Conservation (phyloP, 2,329 filamentous ascomycete genomes). For the Pyricularia grisea region DNA sequence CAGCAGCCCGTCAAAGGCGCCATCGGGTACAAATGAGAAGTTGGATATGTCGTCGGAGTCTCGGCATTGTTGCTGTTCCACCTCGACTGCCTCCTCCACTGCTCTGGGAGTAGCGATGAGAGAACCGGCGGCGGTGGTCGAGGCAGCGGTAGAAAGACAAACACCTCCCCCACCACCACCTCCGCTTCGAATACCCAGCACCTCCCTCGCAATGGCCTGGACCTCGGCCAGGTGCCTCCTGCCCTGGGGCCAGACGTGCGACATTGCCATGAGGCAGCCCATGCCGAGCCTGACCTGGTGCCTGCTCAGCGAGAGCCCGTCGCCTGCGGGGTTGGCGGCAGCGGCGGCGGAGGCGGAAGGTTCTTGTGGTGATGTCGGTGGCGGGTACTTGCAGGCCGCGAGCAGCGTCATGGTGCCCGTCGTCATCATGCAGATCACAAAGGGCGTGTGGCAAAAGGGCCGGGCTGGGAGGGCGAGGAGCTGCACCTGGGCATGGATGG, state of each 20-base stretch:
- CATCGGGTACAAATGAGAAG: background rate
- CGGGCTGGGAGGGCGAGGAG: slow-evolving; percentile 25
- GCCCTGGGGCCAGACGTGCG: slow-evolving; percentile 25
- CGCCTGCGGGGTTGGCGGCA: no score
- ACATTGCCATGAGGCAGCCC: slow-evolving; percentile 27
- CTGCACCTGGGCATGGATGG: slow-evolving; percentile 27
- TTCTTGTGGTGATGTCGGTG: slow-evolving; percentile 14
- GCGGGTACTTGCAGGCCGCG: slow-evolving; percentile 25
- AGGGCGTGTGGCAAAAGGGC: slow-evolving; percentile 26
- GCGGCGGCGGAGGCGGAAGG: no score
- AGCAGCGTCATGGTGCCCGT: slow-evolving; percentile 24
- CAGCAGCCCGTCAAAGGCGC: background rate
- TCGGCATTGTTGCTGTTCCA: background rate
- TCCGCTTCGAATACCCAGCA: slow-evolving; percentile 10
- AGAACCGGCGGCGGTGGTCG: background rate
- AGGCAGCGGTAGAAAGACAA: background rate
- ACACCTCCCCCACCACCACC: background rate
- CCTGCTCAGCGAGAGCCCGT: slow-evolving; percentile 23
- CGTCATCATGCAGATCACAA: slow-evolving; percentile 29
- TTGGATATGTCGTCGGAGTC: background rate
- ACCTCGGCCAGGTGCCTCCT: slow-evolving; percentile 26
- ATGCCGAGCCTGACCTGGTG: slow-evolving; percentile 30
- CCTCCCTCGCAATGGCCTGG: slow-evolving; percentile 26
- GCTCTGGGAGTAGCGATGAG: background rate
- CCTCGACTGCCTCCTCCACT: background rate